Evolutionary conservation across 148 eudicot genomes (phyloP).

Genomic region (Talinum fruticosum): DNA sequence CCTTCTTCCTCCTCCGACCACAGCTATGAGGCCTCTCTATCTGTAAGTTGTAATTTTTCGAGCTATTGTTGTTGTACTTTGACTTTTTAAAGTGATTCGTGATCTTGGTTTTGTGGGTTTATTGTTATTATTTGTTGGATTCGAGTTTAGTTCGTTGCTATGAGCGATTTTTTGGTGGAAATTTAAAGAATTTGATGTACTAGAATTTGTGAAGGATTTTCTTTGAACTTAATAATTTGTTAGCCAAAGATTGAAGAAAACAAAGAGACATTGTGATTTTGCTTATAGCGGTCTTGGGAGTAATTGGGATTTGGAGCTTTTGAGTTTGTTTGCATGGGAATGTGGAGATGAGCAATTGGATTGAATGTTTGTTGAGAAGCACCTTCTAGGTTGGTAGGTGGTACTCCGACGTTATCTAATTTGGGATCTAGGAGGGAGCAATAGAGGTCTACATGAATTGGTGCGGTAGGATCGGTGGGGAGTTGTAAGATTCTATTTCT

Average conservation of each 20-base stretch:
- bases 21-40: conserved; percentile 33
- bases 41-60: conserved; percentile 23
- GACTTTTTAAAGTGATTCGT: background rate
- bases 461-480: background rate
- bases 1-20: conserved; percentile 39
- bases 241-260: background rate
- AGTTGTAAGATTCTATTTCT: background rate
- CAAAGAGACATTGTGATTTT: too few relatives aligned
- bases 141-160: background rate
- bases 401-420: background rate
- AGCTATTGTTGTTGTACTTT: background rate
- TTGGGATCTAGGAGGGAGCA: background rate
- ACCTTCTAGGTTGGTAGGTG: background rate
- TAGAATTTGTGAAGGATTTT: background rate
- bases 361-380: background rate
- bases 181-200: background rate
- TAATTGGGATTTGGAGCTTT: background rate
- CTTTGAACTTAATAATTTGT: background rate
- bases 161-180: background rate
- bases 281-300: background rate
- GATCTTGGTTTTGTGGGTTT: too few relatives aligned
- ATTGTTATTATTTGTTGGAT: background rate
- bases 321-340: background rate
- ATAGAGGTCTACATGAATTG: background rate
- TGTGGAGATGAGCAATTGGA: background rate